Conservation (phyloP, 2,329 filamentous ascomycete species). For the Penicillium psychrosexuale region DNA sequence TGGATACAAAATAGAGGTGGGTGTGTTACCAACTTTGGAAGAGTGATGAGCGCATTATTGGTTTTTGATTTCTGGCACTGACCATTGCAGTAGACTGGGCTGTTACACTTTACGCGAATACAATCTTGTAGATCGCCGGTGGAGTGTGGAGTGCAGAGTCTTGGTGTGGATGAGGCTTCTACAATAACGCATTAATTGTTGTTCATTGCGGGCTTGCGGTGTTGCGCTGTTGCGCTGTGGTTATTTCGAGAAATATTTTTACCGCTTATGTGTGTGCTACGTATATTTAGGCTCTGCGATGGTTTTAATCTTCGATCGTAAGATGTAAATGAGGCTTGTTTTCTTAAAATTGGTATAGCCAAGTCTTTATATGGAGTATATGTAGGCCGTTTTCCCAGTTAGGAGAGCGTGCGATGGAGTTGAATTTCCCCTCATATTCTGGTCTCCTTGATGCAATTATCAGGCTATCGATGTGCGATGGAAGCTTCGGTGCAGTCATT, state of each 20-base stretch:
- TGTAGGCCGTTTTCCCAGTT: background rate
- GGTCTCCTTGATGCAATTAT: background rate
- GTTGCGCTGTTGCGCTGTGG: background rate
- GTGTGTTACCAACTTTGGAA: background rate
- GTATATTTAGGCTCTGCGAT: background rate
- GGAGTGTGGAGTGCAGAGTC: background rate
- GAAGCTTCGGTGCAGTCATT: background rate
- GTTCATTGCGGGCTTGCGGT: background rate
- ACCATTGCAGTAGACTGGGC: background rate
- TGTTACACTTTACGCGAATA: conserved; percentile 2
- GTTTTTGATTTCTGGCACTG: conserved; percentile 3
- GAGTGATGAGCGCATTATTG: background rate
- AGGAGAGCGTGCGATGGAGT: background rate
- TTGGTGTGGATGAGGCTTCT: background rate
- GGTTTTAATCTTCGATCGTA: background rate
- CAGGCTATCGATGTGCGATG: background rate
- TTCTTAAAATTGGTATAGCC: background rate
- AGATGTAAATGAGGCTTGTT: background rate
- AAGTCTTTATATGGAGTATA: background rate
- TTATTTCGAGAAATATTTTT: background rate
- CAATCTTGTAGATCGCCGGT: conserved; percentile 5
- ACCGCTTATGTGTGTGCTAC: background rate
- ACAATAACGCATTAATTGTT: background rate
- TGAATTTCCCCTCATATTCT: background rate
- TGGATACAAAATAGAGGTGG: background rate